Evolutionary conservation across 345 rosid genomes (phyloP).

Genomic region (Laguncularia racemosa): DNA sequence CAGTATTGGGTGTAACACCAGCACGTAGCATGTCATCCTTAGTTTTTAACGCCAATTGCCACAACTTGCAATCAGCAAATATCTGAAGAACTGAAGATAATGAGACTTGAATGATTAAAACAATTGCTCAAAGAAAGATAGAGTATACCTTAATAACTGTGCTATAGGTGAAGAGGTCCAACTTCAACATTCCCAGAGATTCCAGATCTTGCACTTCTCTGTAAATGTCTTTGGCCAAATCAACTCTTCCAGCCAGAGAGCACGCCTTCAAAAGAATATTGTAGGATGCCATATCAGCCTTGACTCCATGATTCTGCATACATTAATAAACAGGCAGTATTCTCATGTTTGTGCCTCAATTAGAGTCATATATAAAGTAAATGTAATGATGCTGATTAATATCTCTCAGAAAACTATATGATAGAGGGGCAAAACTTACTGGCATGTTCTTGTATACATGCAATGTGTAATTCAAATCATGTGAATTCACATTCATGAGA

Average conservation of each 20-base stretch:
- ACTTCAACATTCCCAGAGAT: constrained; percentile 48
- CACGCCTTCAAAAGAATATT: constrained; percentile 88
- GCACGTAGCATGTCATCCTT: constrained; percentile 82
- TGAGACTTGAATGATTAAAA: background rate
- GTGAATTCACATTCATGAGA: constrained; percentile 87
- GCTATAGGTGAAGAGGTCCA: constrained; percentile 89
- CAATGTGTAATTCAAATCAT: constrained; percentile 62
- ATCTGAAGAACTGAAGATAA: constrained; percentile 35
- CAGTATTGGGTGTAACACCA: constrained; percentile 62
- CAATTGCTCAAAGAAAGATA: background rate
- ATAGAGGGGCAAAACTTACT: constrained; percentile 29
- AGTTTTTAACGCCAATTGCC: constrained; percentile 78
- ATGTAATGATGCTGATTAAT: background rate
- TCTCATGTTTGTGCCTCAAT: background rate
- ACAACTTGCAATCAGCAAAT: constrained; percentile 81
- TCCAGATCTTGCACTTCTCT: constrained; percentile 67
- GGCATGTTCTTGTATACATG: constrained; percentile 62
- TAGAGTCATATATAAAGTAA: too few species aligned
- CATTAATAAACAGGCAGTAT: constrained; percentile 8
- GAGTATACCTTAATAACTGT: constrained; percentile 72
- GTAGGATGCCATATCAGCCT: constrained; percentile 74
- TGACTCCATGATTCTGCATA: constrained; percentile 56
- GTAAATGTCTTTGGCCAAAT: constrained; percentile 77
- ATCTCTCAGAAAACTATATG: constrained; percentile 5
- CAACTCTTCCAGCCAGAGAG: constrained; percentile 75